A percentile compares a stretch with the other conserved stretches of the same genome.
Evolutionary conservation across 176 grass and related monocot species (phyloP).

Genomic region (Areca catechu): DNA sequence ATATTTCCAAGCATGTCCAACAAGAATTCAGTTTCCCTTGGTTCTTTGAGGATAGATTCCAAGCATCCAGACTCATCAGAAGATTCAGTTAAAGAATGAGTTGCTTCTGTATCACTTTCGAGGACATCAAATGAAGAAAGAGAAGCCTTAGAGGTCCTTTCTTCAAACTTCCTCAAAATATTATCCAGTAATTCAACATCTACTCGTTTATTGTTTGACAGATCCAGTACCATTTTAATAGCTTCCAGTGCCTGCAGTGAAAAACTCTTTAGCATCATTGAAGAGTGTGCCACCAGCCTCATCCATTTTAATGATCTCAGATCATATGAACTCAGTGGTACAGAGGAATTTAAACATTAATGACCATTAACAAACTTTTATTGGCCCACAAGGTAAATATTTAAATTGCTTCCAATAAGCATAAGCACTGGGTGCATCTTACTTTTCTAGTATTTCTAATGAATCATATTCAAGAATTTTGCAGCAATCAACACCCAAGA

Average conservation of each 20-base stretch:
- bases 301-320: too few species aligned
- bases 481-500: too few species aligned
- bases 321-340: too few species aligned
- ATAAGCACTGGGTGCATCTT: too few species aligned
- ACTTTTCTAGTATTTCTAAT: too few species aligned
- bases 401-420: too few species aligned
- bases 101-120: constrained; percentile 15
- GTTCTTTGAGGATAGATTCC: constrained; percentile 22
- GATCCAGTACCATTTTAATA: constrained; percentile 57
- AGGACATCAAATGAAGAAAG: constrained; percentile 15
- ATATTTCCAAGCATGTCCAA: constrained; percentile 79
- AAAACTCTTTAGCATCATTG: constrained; percentile 6
- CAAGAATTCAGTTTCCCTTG: constrained; percentile 40
- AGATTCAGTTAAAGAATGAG: constrained; percentile 21
- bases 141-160: constrained; percentile 18
- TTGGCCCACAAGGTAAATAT: too few species aligned
- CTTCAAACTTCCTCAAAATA: constrained; percentile 49
- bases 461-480: too few species aligned
- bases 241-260: constrained; percentile 77
- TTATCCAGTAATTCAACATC: constrained; percentile 64
- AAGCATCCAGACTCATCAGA: constrained; percentile 15
- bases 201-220: constrained; percentile 57
- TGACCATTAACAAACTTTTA: too few species aligned
- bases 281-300: neutral
- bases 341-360: too few species aligned